Evolutionary conservation across 176 grass and related monocot species (phyloP), one percentile per base, ranked within the genome.

Genomic region (Aegilops longissima): DNA sequence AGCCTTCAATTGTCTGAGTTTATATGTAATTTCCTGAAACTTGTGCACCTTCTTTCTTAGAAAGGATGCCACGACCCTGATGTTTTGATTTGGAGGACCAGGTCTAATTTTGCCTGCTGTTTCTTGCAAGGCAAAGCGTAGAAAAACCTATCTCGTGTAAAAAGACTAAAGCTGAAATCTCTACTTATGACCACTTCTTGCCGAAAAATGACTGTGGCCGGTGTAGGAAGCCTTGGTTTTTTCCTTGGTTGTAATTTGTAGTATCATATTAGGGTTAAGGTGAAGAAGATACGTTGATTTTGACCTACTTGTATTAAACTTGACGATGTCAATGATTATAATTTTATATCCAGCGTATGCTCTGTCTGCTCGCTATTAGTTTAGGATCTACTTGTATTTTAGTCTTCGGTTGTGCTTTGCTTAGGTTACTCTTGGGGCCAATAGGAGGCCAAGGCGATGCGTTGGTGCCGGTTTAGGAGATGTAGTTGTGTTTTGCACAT

Each of bases 321-420:
- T 69, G n/a, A 24, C 70, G 34, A 70, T 69, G 84, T 81, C 47
- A 51, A 49, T 36, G 30, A 51, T 84, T 84, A 61, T 36, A 38
- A 61, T 80, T 84, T 80, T 38, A 76, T 77, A 69, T 63, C 10
- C 63, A 51, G 36, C 40, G 17, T 61, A 59, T 47, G 27, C 23
- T 44, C 76, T 77, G 81, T 76, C 17, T 4, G 49, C 12, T 23
- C 16, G 68, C 42, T 6, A 85, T 77, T 84, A 85, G 13, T 88
- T 81, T 84, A 70, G 70, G 51, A 81, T 70, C 62, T 77, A 71
- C n/a, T 59, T 85, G 70, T 12, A n/a, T 31, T 81, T 76, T 70
- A 91, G 35, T 84, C 82, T 35, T 6, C 16, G 10, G 29, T 87
- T 91, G 81, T 87, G 82, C 35, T 51, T 87, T 83, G 54, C 80